phyloP scores from a whole-genome alignment of 768 basidiomycete genomes.

The Serendipita sp. region DNA sequence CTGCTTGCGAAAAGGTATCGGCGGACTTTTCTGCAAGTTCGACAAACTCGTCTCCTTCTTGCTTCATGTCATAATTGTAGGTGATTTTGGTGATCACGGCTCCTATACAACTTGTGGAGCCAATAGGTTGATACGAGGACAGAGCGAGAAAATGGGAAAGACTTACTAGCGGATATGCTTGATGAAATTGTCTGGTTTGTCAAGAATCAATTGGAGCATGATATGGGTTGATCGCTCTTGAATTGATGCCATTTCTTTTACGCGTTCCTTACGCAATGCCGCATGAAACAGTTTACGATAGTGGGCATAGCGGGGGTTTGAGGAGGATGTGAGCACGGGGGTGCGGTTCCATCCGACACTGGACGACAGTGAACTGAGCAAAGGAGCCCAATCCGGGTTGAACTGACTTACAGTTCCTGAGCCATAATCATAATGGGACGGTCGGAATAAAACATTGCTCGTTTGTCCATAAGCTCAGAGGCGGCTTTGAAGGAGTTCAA shows the following conservation, averaged over 20 bases:
- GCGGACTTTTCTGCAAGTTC: constrained; percentile 5
- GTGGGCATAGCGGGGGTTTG: neutral
- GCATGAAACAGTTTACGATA: constrained; percentile 1
- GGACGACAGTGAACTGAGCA: neutral
- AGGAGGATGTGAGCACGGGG: constrained; percentile 4
- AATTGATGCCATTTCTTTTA: neutral
- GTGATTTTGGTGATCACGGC: constrained; percentile 8
- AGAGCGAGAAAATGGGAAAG: too few relatives aligned
- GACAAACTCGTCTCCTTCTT: constrained; percentile 6
- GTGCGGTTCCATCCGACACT: constrained; percentile 2
- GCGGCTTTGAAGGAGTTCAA: constrained; percentile 43
- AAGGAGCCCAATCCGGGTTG: neutral
- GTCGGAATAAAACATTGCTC: constrained; percentile 58
- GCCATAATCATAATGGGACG: constrained; percentile 51
- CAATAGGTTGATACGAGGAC: too few relatives aligned
- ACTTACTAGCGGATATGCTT: constrained; percentile 4
- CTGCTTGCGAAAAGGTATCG: constrained; percentile 4
- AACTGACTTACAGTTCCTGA: constrained; percentile 4
- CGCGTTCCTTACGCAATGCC: neutral
- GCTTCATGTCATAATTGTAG: constrained; percentile 7
- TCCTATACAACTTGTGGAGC: neutral
- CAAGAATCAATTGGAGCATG: neutral
- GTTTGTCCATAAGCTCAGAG: constrained; percentile 50
- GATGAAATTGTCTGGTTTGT: neutral
- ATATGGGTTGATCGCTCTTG: neutral